Evolutionary conservation across 208 protist genomes (phyloP).

Genomic region (Leishmania turanica): DNA sequence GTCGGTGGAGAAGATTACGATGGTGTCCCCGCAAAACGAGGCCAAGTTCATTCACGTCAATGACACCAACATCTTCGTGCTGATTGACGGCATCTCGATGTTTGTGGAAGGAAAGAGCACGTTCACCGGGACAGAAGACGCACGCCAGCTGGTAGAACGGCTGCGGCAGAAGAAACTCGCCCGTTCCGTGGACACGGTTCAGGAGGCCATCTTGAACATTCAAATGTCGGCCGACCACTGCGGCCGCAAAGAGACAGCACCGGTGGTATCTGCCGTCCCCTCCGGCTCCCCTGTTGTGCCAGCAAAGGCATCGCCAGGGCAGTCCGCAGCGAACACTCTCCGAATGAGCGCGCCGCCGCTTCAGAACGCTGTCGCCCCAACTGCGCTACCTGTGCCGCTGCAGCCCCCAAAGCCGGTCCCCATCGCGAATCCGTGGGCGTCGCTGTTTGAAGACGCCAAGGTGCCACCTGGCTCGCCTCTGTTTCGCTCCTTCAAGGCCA

Average conservation of each 20-base stretch:
- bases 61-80: constrained; percentile 90
- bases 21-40: constrained; percentile 15
- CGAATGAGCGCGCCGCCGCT: not conserved
- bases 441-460: constrained; percentile 38
- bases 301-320: not conserved
- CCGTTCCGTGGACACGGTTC: constrained; percentile 62
- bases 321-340: not conserved
- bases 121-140: constrained; percentile 62
- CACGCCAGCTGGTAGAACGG: constrained; percentile 34
- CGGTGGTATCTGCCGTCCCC: not conserved
- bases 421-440: constrained; percentile 32
- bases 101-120: constrained; percentile 81
- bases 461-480: constrained; percentile 27
- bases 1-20: not conserved
- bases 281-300: not conserved
- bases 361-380: not conserved
- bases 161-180: constrained; percentile 31
- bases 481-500: constrained; percentile 24
- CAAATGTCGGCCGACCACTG: constrained; percentile 34
- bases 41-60: constrained; percentile 88
- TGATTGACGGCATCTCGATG: constrained; percentile 89
- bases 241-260: not conserved
- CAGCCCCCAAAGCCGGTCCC: not conserved
- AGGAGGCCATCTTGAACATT: constrained; percentile 81
- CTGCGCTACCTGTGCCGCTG: not conserved